Base-by-base conservation (phyloP, 768 basidiomycete species). In the Suillus placidus region DNA sequence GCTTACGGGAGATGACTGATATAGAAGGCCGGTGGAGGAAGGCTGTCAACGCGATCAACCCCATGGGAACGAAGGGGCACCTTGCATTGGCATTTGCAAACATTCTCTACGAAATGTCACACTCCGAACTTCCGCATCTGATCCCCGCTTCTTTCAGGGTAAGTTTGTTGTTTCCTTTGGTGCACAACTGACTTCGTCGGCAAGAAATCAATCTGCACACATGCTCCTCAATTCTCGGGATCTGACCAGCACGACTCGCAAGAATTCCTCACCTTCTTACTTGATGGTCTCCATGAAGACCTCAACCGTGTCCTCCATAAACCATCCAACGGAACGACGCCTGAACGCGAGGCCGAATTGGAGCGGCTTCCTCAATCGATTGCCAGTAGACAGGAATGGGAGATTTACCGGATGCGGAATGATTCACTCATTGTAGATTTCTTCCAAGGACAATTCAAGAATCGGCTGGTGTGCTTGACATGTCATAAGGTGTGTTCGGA, bases 391-490 rank as follows among this genome's bases (percentile, higher is more conserved):
- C 87, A 92, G 72, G 97, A 98, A 78, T 99, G 97, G 97, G 83
- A 87, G 67, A 85, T 90, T 45, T 99, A 97, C 83, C 87, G 87
- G 75, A 87, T 87, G 80, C 85, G 93, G 64, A 95, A 98, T 73
- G 94, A 99, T 74, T 94, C 92, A 71, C 79, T 99, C 62, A 90
- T 99, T 62, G 97, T 99, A 35, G 96, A 98, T 77, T 93, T 91
- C 73, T 98, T 99, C 82, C 97, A 99, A 79, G 97, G 97, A 13
- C 97, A 99, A 77, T 98, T 97, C 77, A 83, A 94, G 68, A 98
- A 91, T 79, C 84, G 89, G 62, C 77, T 99, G 78, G 86, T 93
- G 71, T 99, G 97, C 76, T 73, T 95, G 74, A 97, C 92, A 5
- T 99, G 97, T 74, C 83, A 88, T 67, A 93, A 93, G 78, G 96